These are phyloP conservation scores for Salix viminalis DNA, from an alignment of 345 rosid species.

Conservation along the genomic window DNA sequence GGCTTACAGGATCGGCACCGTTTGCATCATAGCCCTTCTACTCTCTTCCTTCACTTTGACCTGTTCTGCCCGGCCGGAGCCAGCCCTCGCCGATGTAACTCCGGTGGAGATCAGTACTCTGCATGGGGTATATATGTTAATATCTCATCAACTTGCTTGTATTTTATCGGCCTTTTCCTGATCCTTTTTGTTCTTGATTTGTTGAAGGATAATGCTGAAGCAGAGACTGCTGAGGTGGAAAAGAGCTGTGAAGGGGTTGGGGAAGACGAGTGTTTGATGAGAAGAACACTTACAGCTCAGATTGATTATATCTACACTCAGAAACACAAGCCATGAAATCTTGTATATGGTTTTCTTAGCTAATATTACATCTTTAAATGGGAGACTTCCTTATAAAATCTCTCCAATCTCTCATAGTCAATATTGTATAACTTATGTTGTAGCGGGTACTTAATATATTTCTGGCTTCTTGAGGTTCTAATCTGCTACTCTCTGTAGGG, in stretches of 20 bases:
- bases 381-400: no score
- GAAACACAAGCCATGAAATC: slow-evolving; percentile 7
- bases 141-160: neutral
- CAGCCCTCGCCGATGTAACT: neutral
- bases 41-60: slow-evolving; percentile 13
- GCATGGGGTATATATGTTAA: neutral
- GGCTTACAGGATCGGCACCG: slow-evolving; percentile 20
- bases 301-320: slow-evolving; percentile 20
- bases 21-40: slow-evolving; percentile 17
- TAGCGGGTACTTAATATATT: neutral
- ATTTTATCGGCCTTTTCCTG: neutral
- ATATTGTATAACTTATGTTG: neutral
- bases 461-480: neutral
- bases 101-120: neutral
- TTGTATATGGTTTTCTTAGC: neutral
- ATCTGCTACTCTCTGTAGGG: neutral
- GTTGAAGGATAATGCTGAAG: neutral
- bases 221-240: neutral
- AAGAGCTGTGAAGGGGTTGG: slow-evolving; percentile 3
- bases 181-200: neutral
- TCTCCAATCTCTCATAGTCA: neutral
- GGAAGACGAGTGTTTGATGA: slow-evolving; percentile 19
- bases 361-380: no score
- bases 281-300: slow-evolving; percentile 22
- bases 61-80: slow-evolving; percentile 16